Conservation (phyloP, 2,329 filamentous ascomycete species). For the Pyricularia grisea region DNA sequence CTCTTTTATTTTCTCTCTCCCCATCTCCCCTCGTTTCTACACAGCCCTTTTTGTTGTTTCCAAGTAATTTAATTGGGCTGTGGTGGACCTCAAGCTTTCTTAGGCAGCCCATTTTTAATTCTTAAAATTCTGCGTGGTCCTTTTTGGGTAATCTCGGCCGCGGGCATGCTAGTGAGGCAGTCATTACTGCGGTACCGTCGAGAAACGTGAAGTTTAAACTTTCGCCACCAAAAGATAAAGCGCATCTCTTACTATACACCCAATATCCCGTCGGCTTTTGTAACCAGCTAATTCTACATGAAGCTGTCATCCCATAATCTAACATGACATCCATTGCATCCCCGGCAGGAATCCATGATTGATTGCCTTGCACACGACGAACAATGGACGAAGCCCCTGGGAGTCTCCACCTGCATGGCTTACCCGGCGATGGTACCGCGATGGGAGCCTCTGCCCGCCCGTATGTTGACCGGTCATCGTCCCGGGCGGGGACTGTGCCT, state of each 20-base stretch:
- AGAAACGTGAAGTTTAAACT: not conserved
- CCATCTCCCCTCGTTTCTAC: not conserved
- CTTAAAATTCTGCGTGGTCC: not conserved
- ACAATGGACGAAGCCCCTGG: not conserved
- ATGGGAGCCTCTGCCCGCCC: not conserved
- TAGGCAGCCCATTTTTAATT: not conserved
- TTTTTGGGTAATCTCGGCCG: not conserved
- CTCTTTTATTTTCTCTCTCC: too few species aligned
- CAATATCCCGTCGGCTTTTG: not conserved
- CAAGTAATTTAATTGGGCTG: not conserved
- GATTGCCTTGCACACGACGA: not conserved
- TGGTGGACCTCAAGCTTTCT: not conserved
- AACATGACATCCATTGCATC: not conserved
- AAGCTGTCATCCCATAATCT: not conserved
- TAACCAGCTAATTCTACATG: not conserved
- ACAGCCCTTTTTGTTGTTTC: not conserved
- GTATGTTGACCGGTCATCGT: not conserved
- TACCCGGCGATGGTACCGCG: not conserved
- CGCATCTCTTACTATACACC: too few species aligned
- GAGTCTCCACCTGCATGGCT: not conserved
- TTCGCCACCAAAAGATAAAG: not conserved
- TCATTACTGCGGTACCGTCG: too few species aligned
- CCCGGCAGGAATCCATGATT: too few species aligned
- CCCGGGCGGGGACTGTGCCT: not conserved
- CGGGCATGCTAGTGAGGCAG: too few species aligned